phyloP scores from a whole-genome alignment of 2,329 filamentous ascomycete genomes.

The Rasamsonia emersonii region DNA sequence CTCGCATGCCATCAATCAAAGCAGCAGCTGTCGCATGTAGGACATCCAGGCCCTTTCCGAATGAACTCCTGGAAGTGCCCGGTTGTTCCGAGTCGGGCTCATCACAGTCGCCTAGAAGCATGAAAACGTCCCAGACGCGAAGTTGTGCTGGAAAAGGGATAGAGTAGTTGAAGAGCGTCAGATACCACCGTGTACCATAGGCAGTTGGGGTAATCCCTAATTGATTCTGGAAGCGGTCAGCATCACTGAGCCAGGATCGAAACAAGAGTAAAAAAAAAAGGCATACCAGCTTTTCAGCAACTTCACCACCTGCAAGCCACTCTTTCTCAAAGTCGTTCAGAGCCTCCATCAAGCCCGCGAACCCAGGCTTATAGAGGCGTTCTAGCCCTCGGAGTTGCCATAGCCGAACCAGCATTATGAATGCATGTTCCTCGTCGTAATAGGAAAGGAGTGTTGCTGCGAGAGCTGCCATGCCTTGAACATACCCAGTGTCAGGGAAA shows the following conservation, averaged over 20 bases:
- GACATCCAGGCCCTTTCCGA: slow-evolving; percentile 66
- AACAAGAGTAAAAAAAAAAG: slow-evolving; percentile 6
- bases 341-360: slow-evolving; percentile 77
- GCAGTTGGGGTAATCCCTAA: slow-evolving; percentile 76
- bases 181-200: slow-evolving; percentile 96
- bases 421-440: slow-evolving; percentile 88
- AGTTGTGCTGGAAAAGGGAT: slow-evolving; percentile 91
- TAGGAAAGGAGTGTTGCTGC: slow-evolving; percentile 91
- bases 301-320: slow-evolving; percentile 71
- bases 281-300: slow-evolving; percentile 72
- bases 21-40: slow-evolving; percentile 85
- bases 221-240: slow-evolving; percentile 47
- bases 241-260: not conserved
- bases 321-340: slow-evolving; percentile 74
- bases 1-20: slow-evolving; percentile 79
- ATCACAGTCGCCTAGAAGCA: slow-evolving; percentile 76
- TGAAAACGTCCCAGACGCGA: slow-evolving; percentile 95
- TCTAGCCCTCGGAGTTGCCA: slow-evolving; percentile 86
- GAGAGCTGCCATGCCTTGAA: slow-evolving; percentile 93
- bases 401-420: slow-evolving; percentile 92
- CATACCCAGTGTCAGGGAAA: slow-evolving; percentile 85
- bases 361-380: slow-evolving; percentile 73
- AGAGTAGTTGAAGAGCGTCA: slow-evolving; percentile 94
- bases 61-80: slow-evolving; percentile 23
- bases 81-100: slow-evolving; percentile 19